Evolutionary conservation across 1,139 yeast species (phyloP).

Genomic region (Scheffersomyces illinoinensis): DNA sequence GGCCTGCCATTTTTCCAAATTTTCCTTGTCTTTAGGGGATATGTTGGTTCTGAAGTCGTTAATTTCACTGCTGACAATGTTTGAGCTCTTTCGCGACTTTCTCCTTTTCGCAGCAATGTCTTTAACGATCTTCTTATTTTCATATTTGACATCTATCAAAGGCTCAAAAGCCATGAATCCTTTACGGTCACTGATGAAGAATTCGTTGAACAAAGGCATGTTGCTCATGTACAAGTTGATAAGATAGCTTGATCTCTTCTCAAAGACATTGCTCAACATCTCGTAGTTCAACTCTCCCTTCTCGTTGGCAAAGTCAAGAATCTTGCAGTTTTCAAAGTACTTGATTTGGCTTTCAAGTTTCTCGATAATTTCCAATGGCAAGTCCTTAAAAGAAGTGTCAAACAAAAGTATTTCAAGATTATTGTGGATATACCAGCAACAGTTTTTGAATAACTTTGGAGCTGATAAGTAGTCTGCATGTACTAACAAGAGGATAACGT

Average conservation of each 20-base stretch:
- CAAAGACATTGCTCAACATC: slow-evolving; percentile 19
- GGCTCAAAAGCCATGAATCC: slow-evolving; percentile 49
- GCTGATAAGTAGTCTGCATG: slow-evolving; percentile 58
- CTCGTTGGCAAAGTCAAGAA: slow-evolving; percentile 19
- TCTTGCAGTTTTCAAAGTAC: slow-evolving; percentile 30
- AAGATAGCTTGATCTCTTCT: slow-evolving; percentile 20
- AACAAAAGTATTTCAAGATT: slow-evolving; percentile 66
- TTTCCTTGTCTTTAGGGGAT: slow-evolving; percentile 24
- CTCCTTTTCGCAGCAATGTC: slow-evolving; percentile 15
- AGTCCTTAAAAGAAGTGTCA: slow-evolving; percentile 38
- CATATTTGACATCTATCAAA: slow-evolving; percentile 41
- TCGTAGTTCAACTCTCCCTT: slow-evolving; percentile 15
- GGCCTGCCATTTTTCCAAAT: slow-evolving; percentile 17
- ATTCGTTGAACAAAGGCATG: slow-evolving; percentile 42
- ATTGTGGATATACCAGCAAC: slow-evolving; percentile 68
- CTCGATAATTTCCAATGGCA: slow-evolving; percentile 27
- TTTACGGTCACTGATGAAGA: slow-evolving; percentile 49
- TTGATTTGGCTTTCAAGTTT: slow-evolving; percentile 31
- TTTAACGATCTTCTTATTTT: slow-evolving; percentile 12
- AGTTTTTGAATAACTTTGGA: slow-evolving; percentile 53
- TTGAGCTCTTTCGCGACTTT: slow-evolving; percentile 32
- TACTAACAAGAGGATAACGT: slow-evolving; percentile 55
- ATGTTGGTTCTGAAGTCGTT: slow-evolving; percentile 21
- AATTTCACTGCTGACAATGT: slow-evolving; percentile 20
- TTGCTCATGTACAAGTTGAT: slow-evolving; percentile 35